Evolutionary conservation across 352 stramenopile genomes (phyloP), one percentile per base, ranked within the genome.

Genomic region (Phytophthora quininea): DNA sequence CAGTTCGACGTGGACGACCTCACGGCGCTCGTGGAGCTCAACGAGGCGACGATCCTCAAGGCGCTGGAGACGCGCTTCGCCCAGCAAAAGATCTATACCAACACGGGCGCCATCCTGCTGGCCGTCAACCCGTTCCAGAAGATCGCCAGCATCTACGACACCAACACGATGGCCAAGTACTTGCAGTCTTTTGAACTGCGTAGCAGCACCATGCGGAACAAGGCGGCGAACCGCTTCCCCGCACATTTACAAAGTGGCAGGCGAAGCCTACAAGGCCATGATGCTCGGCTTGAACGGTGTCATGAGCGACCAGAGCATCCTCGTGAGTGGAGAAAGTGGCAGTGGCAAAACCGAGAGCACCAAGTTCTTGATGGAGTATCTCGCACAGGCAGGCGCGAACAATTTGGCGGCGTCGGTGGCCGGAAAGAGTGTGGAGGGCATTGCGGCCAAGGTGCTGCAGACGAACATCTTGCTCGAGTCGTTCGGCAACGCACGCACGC

Each of bases 391-490:
- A 12, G 85, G 86, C 54, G 90, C 79, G 35, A 90, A 91, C 46
- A 83, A 96, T 45, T 65, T 95, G 33, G 62, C 58, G 35, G 77
- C 77, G 12, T 82, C 88, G 10, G 73, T 74, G 6, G 53, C 75
- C 69, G 64, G 63, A 0, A 79, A 79, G 31, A 69, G 43, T 14
- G 71, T 76, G 5, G 77, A n/a, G n/a, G 83, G 81, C 24, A 90
- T 96, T 61, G 86, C 86, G 19, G 84, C 85, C n/a, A 96, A 98
- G 58, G 89, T 98, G 0, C 62, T 97, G 31, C 87, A 97, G 70
- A 95, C 91, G 46, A 97, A 97, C 62, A 93, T 91, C 45, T 59
- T 97, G 10, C 78, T 97, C 32, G 91, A 97, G 58, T 92, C 89
- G 6, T 97, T 97, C 58, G 90, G 90, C 33, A 97, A 97, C 56